These are phyloP conservation scores for Colletotrichum viniferum DNA, from an alignment of 2,329 filamentous ascomycete genomes.

Conservation along the genomic window DNA sequence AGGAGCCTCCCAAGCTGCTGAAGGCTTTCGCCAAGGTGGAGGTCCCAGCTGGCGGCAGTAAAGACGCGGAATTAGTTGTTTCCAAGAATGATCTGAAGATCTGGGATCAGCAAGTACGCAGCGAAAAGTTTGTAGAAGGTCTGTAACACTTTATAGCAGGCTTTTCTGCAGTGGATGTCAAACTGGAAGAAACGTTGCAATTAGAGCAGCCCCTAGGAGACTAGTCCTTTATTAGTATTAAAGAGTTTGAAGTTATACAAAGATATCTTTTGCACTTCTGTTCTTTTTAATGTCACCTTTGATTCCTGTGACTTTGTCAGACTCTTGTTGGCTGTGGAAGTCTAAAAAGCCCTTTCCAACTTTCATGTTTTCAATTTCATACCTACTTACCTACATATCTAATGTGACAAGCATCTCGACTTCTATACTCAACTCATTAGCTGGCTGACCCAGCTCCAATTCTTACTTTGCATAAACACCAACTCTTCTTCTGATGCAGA, in stretches of 20 bases:
- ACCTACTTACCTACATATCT: background rate
- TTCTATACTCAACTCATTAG: background rate
- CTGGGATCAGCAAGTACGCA: background rate
- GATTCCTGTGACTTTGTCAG: background rate
- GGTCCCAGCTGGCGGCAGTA: background rate
- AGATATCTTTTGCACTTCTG: background rate
- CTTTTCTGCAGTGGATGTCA: background rate
- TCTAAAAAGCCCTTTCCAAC: background rate
- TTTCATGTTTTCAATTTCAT: background rate
- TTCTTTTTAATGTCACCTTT: background rate
- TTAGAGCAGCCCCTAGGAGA: background rate
- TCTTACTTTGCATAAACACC: background rate
- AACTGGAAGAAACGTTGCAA: background rate
- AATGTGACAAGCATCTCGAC: background rate
- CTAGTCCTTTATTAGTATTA: background rate
- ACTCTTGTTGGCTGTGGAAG: background rate
- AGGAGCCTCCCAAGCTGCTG: background rate
- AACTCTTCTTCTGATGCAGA: background rate
- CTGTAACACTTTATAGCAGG: background rate
- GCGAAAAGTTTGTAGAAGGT: background rate
- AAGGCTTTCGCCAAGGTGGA: background rate
- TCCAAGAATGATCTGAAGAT: background rate
- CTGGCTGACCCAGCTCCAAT: fast-evolving
- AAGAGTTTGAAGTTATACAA: background rate
- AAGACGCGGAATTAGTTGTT: background rate